Evolutionary conservation across 495 filamentous ascomycete genomes (phyloP), one percentile per base, ranked within the genome.

Genomic region (Penicillium mononematosum): DNA sequence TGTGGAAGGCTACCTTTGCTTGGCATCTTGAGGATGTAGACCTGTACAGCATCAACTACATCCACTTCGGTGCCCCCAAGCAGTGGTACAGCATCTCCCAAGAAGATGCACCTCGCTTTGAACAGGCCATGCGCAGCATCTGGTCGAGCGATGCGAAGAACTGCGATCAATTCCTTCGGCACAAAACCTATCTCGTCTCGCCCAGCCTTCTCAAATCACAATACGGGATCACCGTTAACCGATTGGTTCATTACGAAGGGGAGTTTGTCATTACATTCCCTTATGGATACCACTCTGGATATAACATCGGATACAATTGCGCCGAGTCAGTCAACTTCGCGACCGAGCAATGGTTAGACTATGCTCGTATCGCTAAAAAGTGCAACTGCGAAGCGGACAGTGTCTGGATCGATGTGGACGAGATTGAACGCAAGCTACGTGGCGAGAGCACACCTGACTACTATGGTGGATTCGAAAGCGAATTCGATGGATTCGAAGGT

Each of bases 71-170:
- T 43, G 94, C 94, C 11, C 94, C 94, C 5, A 98, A 98, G 70
- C 94, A 98, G 68, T 98, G 94, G 94, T 98, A 98, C 74, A 96
- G 92, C 70, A 98, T 98, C 58, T 96, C 93, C 2, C 95, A 97
- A 68, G 88, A 88, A 53, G 94, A 98, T 72, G 94, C 94, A n/a
- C 81, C 90, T 47, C 83, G 87, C 10, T 98, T 98, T 68, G 94
- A 98, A 73, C 85, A 87, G 9, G 92, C 91, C 45, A 98, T 98
- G 94, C 91, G 89, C 68, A 90, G 84, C 55, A 89, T 96, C 51
- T 98, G 92, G 91, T 90, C 93, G 3, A 88, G 86, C 27, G 95
- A 98, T 68, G 90, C 92, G n/a, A 98, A 97, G 72, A 91, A 89
- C 45, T 98, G 94, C 66, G 87, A 91, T 59, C 94, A 98, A 62